Percentiles rank a stretch among this genome's conserved stretches.
phyloP scores from a whole-genome alignment of 192 early-diverging fungal genomes.

The Backusella liffmaniae region DNA sequence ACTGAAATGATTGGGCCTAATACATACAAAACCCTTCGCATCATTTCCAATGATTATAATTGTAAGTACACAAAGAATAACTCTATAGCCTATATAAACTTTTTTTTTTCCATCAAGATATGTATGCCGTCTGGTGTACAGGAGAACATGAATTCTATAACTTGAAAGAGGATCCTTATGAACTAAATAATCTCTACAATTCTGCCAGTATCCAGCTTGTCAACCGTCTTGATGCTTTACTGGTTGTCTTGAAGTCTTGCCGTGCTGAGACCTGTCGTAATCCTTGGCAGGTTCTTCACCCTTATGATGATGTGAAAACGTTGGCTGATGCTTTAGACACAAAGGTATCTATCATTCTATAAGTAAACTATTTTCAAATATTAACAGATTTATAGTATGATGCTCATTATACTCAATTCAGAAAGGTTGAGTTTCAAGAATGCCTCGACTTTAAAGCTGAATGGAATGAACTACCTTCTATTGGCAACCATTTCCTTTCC shows the following conservation, averaged over 20 bases:
- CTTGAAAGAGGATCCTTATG: conserved; percentile 55
- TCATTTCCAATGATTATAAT: conserved; percentile 52
- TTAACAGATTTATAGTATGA: conserved; percentile 35
- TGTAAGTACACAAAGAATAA: conserved; percentile 10
- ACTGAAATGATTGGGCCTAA: conserved; percentile 29
- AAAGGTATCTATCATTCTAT: conserved; percentile 3
- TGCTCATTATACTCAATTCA: conserved; percentile 43
- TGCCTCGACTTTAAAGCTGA: conserved; percentile 17
- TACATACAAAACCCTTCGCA: conserved; percentile 53
- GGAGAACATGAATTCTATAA: conserved; percentile 59
- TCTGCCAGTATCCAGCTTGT: conserved; percentile 32
- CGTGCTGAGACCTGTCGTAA: conserved; percentile 50
- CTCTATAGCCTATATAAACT: neutral
- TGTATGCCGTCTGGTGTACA: conserved; percentile 58
- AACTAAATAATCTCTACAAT: conserved; percentile 52
- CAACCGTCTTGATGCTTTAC: conserved; percentile 56
- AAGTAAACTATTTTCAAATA: neutral
- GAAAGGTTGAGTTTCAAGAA: conserved; percentile 38
- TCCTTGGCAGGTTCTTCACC: conserved; percentile 55
- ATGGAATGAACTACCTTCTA: conserved; percentile 21
- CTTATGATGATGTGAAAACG: conserved; percentile 24
- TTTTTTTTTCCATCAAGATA: conserved; percentile 12
- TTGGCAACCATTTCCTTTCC: conserved; percentile 19
- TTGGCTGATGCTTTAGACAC: conserved; percentile 3
- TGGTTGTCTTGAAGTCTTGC: conserved; percentile 51